Evolutionary conservation across 371 early-diverging fungal species (phyloP), one percentile per base, ranked within the genome.

Genomic region (Vittaforma corneae): DNA sequence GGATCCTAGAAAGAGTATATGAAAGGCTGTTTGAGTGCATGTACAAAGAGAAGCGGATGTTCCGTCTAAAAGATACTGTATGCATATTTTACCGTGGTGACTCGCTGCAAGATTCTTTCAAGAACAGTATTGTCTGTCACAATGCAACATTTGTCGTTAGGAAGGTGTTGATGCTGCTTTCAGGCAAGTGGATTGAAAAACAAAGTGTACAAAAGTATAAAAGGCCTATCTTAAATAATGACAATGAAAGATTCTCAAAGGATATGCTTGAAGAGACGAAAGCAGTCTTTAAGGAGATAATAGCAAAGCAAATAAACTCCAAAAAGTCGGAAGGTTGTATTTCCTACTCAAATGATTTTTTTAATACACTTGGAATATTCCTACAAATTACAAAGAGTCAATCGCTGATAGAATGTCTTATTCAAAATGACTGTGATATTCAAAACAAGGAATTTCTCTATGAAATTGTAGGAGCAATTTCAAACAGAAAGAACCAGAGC

Each of bases 131-230:
- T 33, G 30, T 26, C 3, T 33, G 59, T 40, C 48, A 52, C 14
- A 65, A 70, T 61, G 64, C 46, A 9, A 70, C 70, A 50, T 59
- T 57, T 48, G 65, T 70, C 11, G 22, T 70, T 4, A 48, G 70
- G 33, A 62, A 65, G 47, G 26, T 34, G n/a, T 45, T 70, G 32
- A 38, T 35, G 47, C 37, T 68, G 9, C 30, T 62, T 6, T 26
- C 37, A 11, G 54, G 40, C 34, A 68, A 68, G 24, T 33, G 44
- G 22, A 57, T 68, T 9, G 26, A 18, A 9, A 26, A 48, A 6
- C 11, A 29, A 9, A 9, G 11, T 11, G 26, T 42, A 42, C 6
- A 6, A 6, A n/a, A 38, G 11, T 45, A 56, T 14, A 45, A 42
- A 14, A 56, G 47, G 20, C 44, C 56, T 34, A 18, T 26, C 9